A percentile compares a stretch with the other conserved stretches of the same genome.
Evolutionary conservation across 495 filamentous ascomycete genomes (phyloP).

Genomic region (Stereocaulon alpinum): DNA sequence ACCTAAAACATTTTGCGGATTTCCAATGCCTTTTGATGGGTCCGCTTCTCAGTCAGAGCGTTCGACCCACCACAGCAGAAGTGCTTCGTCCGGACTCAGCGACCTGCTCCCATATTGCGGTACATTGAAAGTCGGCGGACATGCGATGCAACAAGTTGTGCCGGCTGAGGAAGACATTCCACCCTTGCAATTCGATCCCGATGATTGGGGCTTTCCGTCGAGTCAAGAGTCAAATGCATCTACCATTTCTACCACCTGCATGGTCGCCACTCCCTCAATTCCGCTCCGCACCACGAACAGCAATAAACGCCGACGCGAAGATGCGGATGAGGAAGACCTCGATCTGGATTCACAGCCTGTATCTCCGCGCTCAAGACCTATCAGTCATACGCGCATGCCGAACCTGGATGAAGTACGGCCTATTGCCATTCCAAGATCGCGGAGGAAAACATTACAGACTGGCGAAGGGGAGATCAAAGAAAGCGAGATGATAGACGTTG

Average conservation of each 20-base stretch:
- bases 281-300: not conserved
- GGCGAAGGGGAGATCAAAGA: constrained; percentile 2
- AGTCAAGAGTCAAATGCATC: constrained; percentile 36
- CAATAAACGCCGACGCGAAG: constrained; percentile 11
- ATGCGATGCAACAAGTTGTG: constrained; percentile 16
- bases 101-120: constrained; percentile 73
- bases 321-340: constrained; percentile 15
- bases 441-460: constrained; percentile 1
- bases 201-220: constrained; percentile 23
- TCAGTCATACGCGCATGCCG: constrained; percentile 16
- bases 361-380: not conserved
- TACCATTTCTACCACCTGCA: not conserved
- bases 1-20: constrained; percentile 28
- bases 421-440: constrained; percentile 5
- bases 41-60: constrained; percentile 6
- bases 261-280: not conserved
- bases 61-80: not conserved
- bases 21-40: not conserved
- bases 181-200: constrained; percentile 31
- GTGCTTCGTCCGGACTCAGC: constrained; percentile 12
- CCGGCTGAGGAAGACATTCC: constrained; percentile 29
- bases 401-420: constrained; percentile 8
- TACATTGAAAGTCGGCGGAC: constrained; percentile 50
- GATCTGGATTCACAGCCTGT: not conserved
- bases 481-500: constrained; percentile 21